These are phyloP conservation scores for Kuraishia floccosa DNA, from an alignment of 805 yeast species.

Conservation along the genomic window DNA sequence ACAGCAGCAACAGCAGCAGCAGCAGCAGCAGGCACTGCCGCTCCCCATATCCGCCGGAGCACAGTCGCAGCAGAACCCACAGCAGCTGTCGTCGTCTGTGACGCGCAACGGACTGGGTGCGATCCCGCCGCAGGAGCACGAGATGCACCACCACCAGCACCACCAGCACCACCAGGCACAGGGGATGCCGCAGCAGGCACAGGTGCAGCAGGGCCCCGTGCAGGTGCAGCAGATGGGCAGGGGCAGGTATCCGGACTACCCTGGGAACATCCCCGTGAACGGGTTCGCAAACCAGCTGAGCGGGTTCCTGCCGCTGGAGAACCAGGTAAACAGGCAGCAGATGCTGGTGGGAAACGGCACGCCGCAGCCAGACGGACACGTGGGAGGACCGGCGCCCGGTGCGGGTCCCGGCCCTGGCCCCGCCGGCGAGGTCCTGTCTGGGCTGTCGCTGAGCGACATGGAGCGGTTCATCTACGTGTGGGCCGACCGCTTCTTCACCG, in stretches of 20 bases:
- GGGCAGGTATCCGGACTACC: too few relatives aligned
- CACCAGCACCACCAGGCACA: conserved; percentile 1
- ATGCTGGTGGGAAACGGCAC: neutral
- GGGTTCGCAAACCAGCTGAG: neutral
- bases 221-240: conserved; percentile 2
- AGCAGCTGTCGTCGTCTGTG: too few relatives aligned
- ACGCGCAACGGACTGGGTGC: too few relatives aligned
- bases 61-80: neutral
- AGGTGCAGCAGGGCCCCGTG: neutral
- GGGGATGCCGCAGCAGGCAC: conserved; percentile 1
- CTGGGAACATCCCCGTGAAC: too few relatives aligned
- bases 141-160: neutral
- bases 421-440: neutral
- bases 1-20: conserved; percentile 2
- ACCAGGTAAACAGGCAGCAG: conserved; percentile 1
- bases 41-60: neutral
- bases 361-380: neutral
- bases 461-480: conserved; percentile 20
- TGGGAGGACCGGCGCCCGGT: neutral
- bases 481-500: conserved; percentile 17
- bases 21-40: neutral
- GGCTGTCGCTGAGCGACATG: conserved; percentile 12
- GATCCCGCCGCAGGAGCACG: conserved; percentile 1
- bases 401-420: neutral
- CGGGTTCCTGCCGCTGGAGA: conserved; percentile 1